Base-by-base conservation (phyloP, 2,329 filamentous ascomycete species). In the Exophiala xenobiotica region DNA sequence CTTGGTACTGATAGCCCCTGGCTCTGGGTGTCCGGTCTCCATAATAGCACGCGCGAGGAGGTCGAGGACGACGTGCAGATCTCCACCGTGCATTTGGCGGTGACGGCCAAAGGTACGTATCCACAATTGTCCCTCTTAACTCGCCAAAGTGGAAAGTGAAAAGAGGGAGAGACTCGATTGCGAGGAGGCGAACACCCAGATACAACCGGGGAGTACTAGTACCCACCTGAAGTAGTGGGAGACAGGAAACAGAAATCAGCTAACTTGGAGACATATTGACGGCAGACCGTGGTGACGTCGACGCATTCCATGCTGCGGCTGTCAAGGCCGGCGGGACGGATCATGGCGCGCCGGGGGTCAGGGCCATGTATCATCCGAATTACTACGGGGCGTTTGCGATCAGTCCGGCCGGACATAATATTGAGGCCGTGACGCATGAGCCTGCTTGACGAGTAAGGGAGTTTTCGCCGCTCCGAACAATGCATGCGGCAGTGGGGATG, bases 371-470 rank as follows among this genome's bases (percentile, higher is more conserved):
- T 59, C 68, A 69, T 38, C 60, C 69, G 11, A 67, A 67, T 4
- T 80, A 80, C 61, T 81, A 79, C 46, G 77, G 63, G 1, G 75
- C 77, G 0, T 81, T 76, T 64, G 68, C 79, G 4, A 61, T 70
- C 33, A 77, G 80, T 58, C 75, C 76, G 1, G 64, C 68, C 3
- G 77, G 78, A 0, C 80, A 80, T 58, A 80, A 80, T 56, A 70
- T 79, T 38, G 78, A 80, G 64, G 70, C 70, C 45, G 67, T 77
- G 8, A 27, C n/a, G n/a, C 31, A 35, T 19, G 46, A 46, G 42
- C 33, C 40, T 9, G 37, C 46, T 18, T 39, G 44, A 14, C 12
- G 18, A 9, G 26, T 40, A 3, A 16, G 26, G 14, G 29, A 2
- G 23, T 35, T 12, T 3, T 14, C n/a, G 12, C n/a, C 14, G 8